Conservation (phyloP, 768 basidiomycete species). For the Leccinellum luteum region DNA sequence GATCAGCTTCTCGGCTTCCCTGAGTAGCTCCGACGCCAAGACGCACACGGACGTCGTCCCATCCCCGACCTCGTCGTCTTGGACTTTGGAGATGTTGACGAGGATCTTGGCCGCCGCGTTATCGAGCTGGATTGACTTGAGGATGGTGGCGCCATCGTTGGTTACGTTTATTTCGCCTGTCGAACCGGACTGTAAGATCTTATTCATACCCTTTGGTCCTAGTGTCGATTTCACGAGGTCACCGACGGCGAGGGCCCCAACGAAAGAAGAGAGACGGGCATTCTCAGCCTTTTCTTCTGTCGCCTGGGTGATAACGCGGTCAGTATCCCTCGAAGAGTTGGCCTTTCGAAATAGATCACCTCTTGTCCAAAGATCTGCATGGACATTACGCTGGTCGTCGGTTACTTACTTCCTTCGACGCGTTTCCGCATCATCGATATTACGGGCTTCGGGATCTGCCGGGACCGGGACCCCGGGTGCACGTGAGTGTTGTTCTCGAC, state of each 20-base stretch:
- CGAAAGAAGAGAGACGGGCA: constrained; percentile 96
- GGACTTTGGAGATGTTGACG: constrained; percentile 99
- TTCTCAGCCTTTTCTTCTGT: constrained; percentile 96
- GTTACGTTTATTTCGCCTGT: constrained; percentile 94
- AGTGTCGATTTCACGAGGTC: constrained; percentile 98
- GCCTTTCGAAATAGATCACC: constrained; percentile 30
- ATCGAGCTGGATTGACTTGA: constrained; percentile 96
- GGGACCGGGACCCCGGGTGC: not conserved
- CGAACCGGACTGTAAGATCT: constrained; percentile 91
- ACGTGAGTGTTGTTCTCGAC: not conserved
- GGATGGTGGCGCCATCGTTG: constrained; percentile 97
- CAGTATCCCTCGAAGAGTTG: not conserved
- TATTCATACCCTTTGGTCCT: constrained; percentile 99
- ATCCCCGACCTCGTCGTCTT: constrained; percentile 98
- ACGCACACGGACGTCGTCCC: constrained; percentile 93
- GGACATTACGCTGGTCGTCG: constrained; percentile 29
- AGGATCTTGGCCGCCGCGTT: constrained; percentile 99
- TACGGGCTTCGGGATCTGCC: not conserved
- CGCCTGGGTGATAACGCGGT: constrained; percentile 45
- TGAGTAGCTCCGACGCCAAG: constrained; percentile 82
- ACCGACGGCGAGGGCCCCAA: constrained; percentile 94
- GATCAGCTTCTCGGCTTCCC: constrained; percentile 96
- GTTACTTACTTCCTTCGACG: too few relatives aligned
- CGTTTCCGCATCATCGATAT: not conserved
- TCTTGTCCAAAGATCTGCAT: constrained; percentile 71